Evolutionary conservation across 2,329 filamentous ascomycete species (phyloP).

Genomic region (Plenodomus biglobosus): DNA sequence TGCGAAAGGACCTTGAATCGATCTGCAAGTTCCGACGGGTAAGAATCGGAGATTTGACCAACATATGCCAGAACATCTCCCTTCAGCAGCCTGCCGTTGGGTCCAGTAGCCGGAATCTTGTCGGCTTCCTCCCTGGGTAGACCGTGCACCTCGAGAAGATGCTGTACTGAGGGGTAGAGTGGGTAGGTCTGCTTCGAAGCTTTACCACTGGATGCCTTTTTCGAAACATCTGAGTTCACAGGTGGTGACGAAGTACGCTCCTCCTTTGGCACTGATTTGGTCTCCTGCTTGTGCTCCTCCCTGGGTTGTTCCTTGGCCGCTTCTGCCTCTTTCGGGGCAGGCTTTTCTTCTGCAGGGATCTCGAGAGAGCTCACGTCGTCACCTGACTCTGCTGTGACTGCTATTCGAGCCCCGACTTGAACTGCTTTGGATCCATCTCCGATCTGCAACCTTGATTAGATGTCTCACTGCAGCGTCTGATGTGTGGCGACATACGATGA

Average conservation of each 20-base stretch:
- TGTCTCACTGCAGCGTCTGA: not conserved
- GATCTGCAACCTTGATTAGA: constrained; percentile 44
- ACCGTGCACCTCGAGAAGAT: constrained; percentile 77
- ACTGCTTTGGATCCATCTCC: constrained; percentile 74
- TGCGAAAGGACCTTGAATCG: constrained; percentile 75
- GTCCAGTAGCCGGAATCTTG: constrained; percentile 85
- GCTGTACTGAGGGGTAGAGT: constrained; percentile 78
- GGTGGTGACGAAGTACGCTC: constrained; percentile 39
- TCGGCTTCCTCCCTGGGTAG: constrained; percentile 73
- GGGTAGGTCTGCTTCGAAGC: constrained; percentile 69
- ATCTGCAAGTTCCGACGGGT: constrained; percentile 69
- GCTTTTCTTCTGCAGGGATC: constrained; percentile 68
- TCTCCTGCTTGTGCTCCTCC: constrained; percentile 20
- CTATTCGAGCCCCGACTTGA: constrained; percentile 78
- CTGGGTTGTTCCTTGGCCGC: constrained; percentile 35
- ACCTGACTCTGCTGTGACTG: constrained; percentile 76
- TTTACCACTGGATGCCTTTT: constrained; percentile 45
- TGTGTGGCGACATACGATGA: constrained; percentile 53
- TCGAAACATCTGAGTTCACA: constrained; percentile 33
- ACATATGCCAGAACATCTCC: constrained; percentile 92
- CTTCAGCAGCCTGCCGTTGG: constrained; percentile 86
- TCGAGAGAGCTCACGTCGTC: constrained; percentile 76
- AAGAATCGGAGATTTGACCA: constrained; percentile 71
- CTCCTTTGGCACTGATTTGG: constrained; percentile 34
- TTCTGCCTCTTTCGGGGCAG: constrained; percentile 47